Evolutionary conservation across 2,329 filamentous ascomycete genomes (phyloP).

Genomic region (Aspergillus nomiae): DNA sequence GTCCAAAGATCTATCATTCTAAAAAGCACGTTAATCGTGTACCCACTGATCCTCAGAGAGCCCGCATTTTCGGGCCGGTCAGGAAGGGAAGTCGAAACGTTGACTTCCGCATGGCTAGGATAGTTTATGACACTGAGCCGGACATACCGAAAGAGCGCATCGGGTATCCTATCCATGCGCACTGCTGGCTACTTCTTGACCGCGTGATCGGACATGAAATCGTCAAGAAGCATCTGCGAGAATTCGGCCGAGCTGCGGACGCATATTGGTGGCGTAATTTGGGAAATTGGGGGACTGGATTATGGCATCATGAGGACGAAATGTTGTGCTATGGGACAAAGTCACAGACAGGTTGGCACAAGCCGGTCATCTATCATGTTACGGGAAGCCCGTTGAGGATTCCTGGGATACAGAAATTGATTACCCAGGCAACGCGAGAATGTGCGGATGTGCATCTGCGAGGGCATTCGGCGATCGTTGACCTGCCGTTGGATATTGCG

Average conservation of each 20-base stretch:
- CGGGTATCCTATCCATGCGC: slow-evolving; percentile 18
- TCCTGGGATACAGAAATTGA: slow-evolving; percentile 1
- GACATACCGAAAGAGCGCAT: slow-evolving; percentile 3
- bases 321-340: neutral
- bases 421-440: neutral
- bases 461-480: neutral
- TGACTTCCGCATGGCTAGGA: neutral
- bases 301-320: neutral
- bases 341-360: neutral
- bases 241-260: neutral
- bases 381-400: slow-evolving; percentile 6
- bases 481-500: slow-evolving; percentile 4
- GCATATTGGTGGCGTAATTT: slow-evolving; percentile 1
- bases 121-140: neutral
- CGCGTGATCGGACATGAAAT: slow-evolving; percentile 17
- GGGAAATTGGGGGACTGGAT: neutral
- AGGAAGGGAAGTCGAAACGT: neutral
- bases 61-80: neutral
- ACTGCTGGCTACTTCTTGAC: slow-evolving; percentile 22
- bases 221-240: slow-evolving; percentile 10
- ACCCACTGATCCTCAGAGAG: neutral
- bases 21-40: neutral
- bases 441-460: neutral
- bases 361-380: neutral
- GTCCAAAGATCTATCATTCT: neutral